phyloP scores from a whole-genome alignment of 768 basidiomycete genomes.

The Lactarius hatsudake region DNA sequence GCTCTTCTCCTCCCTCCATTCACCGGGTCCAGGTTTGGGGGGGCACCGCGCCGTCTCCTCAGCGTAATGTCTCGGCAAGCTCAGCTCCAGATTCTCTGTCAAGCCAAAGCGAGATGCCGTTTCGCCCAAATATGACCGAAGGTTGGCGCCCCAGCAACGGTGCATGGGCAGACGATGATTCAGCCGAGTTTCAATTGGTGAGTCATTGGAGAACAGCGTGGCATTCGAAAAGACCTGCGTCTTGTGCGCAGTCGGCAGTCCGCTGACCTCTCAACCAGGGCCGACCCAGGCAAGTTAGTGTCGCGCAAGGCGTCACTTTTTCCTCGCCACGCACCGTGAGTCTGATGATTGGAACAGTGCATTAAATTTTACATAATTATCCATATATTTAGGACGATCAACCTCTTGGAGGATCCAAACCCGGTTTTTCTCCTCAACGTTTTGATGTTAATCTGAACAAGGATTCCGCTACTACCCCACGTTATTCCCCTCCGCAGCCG shows the following conservation, averaged over 20 bases:
- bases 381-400: conserved; percentile 28
- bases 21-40: conserved; percentile 54
- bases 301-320: conserved; percentile 23
- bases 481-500: conserved; percentile 48
- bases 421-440: conserved; percentile 52
- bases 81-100: conserved; percentile 52
- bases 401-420: conserved; percentile 38
- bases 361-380: conserved; percentile 25
- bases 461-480: conserved; percentile 39
- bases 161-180: conserved; percentile 57
- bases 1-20: conserved; percentile 29
- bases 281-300: conserved; percentile 26
- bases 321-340: conserved; percentile 26
- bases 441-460: conserved; percentile 48
- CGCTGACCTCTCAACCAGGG: conserved; percentile 11
- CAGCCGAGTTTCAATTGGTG: conserved; percentile 47
- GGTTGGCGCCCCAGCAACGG: conserved; percentile 56
- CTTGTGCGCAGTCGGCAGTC: conserved; percentile 5
- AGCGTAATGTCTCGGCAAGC: conserved; percentile 60
- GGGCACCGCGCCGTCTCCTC: conserved; percentile 46
- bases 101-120: conserved; percentile 45
- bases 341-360: background rate
- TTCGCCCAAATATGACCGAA: conserved; percentile 48
- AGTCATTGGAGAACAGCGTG: conserved; percentile 27
- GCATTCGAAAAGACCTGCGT: conserved; percentile 9